Evolutionary conservation across 2,329 filamentous ascomycete genomes (phyloP).

Genomic region (Fusarium buxicola): DNA sequence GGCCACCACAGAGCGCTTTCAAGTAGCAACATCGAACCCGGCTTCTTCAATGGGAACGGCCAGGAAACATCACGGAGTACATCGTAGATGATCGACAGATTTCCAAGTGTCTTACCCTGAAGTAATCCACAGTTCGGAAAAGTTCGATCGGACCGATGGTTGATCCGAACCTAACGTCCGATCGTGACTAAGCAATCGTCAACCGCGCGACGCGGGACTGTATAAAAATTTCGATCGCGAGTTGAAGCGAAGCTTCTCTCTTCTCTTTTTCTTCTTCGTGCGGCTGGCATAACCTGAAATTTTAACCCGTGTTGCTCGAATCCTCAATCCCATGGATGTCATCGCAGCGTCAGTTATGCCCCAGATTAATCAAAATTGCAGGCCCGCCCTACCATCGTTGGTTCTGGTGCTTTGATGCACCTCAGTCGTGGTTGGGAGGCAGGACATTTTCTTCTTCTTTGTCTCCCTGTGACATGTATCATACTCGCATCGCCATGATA

Average conservation of each 20-base stretch:
- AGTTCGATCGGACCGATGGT: conserved; percentile 11
- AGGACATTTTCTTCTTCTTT: conserved; percentile 59
- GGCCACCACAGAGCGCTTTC: not conserved
- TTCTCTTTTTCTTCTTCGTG: conserved; percentile 76
- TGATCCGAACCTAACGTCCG: conserved; percentile 6
- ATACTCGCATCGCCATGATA: too few relatives aligned
- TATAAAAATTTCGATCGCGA: conserved; percentile 48
- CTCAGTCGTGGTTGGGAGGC: conserved; percentile 52
- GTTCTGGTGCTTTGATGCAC: conserved; percentile 48
- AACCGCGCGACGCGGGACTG: conserved; percentile 2
- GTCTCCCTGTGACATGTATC: conserved; percentile 18
- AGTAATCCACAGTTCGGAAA: not conserved
- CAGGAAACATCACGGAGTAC: not conserved
- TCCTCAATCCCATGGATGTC: conserved; percentile 64
- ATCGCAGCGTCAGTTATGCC: conserved; percentile 81
- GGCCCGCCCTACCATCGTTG: conserved; percentile 65
- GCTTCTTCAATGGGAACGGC: not conserved
- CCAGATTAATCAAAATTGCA: conserved; percentile 86
- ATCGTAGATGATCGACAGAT: not conserved
- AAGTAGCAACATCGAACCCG: not conserved
- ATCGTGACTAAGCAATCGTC: conserved; percentile 40
- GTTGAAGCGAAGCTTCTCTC: conserved; percentile 51
- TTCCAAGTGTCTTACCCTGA: conserved; percentile 14
- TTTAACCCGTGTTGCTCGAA: conserved; percentile 85
- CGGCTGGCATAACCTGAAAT: conserved; percentile 78